phyloP scores from a whole-genome alignment of 2,329 filamentous ascomycete species.

The Arthrobotrys entomopaga region DNA sequence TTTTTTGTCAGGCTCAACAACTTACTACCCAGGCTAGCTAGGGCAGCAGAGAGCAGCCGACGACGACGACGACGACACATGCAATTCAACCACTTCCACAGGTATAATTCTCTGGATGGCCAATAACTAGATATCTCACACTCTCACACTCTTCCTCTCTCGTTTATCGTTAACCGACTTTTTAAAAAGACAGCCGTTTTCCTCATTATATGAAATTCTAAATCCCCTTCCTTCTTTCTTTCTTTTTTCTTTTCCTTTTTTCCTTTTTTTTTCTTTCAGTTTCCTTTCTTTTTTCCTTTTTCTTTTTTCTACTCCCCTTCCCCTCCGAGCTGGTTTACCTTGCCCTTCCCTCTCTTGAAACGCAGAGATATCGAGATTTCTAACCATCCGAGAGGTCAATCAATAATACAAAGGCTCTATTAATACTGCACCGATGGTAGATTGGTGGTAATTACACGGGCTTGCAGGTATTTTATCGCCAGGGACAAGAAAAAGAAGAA shows the following conservation, averaged over 20 bases:
- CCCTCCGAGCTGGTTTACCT: constrained; percentile 2
- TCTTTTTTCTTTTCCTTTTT: constrained; percentile 13
- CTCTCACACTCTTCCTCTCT: not conserved
- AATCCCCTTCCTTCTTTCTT: constrained; percentile 9
- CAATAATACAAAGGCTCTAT: constrained; percentile 39
- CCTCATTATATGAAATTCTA: constrained; percentile 36
- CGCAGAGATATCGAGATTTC: constrained; percentile 42
- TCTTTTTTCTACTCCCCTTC: constrained; percentile 14
- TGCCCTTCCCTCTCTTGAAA: constrained; percentile 45
- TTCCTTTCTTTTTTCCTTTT: constrained; percentile 15
- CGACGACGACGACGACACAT: constrained; percentile 50
- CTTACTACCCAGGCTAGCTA: constrained; percentile 9
- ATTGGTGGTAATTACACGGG: constrained; percentile 54
- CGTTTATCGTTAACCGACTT: constrained; percentile 8
- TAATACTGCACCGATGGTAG: constrained; percentile 46
- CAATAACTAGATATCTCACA: constrained; percentile 11
- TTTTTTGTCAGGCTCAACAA: constrained; percentile 48
- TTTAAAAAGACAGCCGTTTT: constrained; percentile 4
- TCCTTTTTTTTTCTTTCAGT: constrained; percentile 15
- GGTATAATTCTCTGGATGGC: constrained; percentile 28
- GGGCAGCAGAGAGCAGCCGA: constrained; percentile 44
- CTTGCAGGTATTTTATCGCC: constrained; percentile 50
- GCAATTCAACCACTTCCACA: constrained; percentile 16
- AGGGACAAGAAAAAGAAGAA: constrained; percentile 35
- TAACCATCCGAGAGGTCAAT: constrained; percentile 49